Evolutionary conservation across 306 rosid genomes (phyloP).

Genomic region (Lupinus albus): DNA sequence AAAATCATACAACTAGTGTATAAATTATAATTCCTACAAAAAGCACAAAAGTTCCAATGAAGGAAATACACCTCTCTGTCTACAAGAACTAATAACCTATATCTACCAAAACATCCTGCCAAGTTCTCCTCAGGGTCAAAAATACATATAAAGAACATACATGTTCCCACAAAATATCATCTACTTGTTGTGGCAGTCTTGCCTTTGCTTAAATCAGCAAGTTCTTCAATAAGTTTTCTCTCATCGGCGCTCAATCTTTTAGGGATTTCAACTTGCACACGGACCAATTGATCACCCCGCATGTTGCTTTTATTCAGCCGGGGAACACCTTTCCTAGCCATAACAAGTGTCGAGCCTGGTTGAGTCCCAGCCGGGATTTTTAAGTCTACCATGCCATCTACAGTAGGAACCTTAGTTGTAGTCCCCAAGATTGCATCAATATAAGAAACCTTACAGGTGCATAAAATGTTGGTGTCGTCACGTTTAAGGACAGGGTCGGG

Average conservation of each 20-base stretch:
- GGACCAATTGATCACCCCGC: slow-evolving; percentile 97
- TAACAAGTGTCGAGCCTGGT: slow-evolving; percentile 91
- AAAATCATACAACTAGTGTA: slow-evolving; percentile 20
- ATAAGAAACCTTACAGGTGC: slow-evolving; percentile 83
- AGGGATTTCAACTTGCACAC: slow-evolving; percentile 97
- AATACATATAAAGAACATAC: background rate
- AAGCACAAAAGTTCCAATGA: slow-evolving; percentile 18
- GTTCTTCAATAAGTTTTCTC: slow-evolving; percentile 84
- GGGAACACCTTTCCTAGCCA: slow-evolving; percentile 98
- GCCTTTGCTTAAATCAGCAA: slow-evolving; percentile 89
- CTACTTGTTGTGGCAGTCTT: slow-evolving; percentile 51
- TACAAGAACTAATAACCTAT: slow-evolving; percentile 37
- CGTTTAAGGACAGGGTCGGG: slow-evolving; percentile 93
- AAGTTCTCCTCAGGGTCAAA: slow-evolving; percentile 19
- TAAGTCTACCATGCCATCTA: slow-evolving; percentile 69
- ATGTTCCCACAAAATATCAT: slow-evolving; percentile 24
- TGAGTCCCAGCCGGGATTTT: slow-evolving; percentile 75
- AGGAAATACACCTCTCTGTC: slow-evolving; percentile 31
- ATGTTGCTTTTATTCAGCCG: slow-evolving; percentile 75
- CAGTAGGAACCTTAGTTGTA: slow-evolving; percentile 84
- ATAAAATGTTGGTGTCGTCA: slow-evolving; percentile 87
- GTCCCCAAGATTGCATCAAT: slow-evolving; percentile 93
- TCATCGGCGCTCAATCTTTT: slow-evolving; percentile 79
- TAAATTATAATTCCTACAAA: slow-evolving; percentile 19
- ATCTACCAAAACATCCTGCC: slow-evolving; percentile 18